phyloP scores from a whole-genome alignment of 2,329 filamentous ascomycete species.

The Shiraia bambusicola region DNA sequence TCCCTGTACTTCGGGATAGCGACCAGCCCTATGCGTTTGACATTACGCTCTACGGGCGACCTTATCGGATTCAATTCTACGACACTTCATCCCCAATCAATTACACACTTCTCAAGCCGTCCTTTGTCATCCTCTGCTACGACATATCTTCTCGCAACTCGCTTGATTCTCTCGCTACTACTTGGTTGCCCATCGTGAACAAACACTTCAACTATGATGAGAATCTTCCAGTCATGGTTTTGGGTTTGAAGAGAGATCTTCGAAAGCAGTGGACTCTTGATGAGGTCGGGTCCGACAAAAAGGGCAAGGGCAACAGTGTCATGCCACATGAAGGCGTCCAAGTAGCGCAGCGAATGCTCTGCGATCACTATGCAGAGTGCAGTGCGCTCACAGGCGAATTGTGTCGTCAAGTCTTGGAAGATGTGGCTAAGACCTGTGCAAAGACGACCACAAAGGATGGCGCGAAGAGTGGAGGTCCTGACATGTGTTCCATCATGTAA shows the following conservation, averaged over 20 bases:
- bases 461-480: constrained; percentile 48
- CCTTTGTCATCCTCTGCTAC: constrained; percentile 60
- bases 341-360: constrained; percentile 60
- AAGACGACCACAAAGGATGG: constrained; percentile 59
- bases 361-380: constrained; percentile 64
- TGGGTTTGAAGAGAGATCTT: constrained; percentile 61
- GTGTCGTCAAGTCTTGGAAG: constrained; percentile 61
- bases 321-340: constrained; percentile 54
- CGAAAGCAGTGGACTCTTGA: constrained; percentile 47
- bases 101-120: constrained; percentile 57
- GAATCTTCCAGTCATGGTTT: constrained; percentile 57
- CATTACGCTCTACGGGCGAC: constrained; percentile 57
- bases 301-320: constrained; percentile 45
- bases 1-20: constrained; percentile 53
- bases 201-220: constrained; percentile 56
- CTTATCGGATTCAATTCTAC: constrained; percentile 57
- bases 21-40: constrained; percentile 63
- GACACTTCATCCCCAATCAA: constrained; percentile 60
- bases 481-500: constrained; percentile 17
- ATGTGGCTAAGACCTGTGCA: constrained; percentile 60
- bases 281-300: constrained; percentile 40
- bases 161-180: constrained; percentile 50
- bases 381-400: constrained; percentile 63
- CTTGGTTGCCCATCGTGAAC: constrained; percentile 50
- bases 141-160: constrained; percentile 57